Evolutionary conservation across 2,329 filamentous ascomycete genomes (phyloP), one percentile per base, ranked within the genome.

Genomic region (Xylariaceae sp.): DNA sequence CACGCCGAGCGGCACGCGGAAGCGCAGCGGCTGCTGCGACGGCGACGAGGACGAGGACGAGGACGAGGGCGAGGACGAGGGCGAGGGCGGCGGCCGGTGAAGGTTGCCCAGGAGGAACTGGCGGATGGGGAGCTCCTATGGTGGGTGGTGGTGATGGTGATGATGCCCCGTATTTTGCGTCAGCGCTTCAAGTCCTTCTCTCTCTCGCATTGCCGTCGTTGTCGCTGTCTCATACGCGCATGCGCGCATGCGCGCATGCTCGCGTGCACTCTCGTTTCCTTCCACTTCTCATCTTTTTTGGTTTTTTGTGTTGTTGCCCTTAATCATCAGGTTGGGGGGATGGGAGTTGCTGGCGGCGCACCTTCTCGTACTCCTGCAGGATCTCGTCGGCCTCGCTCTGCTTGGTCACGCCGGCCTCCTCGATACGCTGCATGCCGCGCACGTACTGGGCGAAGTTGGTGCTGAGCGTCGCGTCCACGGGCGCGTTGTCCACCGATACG

Each of bases 61-160:
- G 2, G 18, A 8, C n/a, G n/a, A n/a, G n/a, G n/a, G n/a, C n/a
- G n/a, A n/a, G 3, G 16, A 18, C 5, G 19, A 10, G 7, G 6
- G n/a, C n/a, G 12, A 24, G 6, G 5, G 6, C 0, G 47, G 33
- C 1, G 69, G 65, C 5, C 79, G 75, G 45, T 82, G 60, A 24
- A 96, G 67, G 55, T 96, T 98, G 9, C 84, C 86, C 1, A 98
- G 74, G 12, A 98, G 72, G 58, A 96, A 98, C 53, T 95, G 89
- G 3, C 92, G 80, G 45, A 98, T 81, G 0, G 79, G 66, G 4
- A 93, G 59, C 11, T 80, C 77, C 67, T 78, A n/a, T n/a, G 24
- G 24, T 26, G 15, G n/a, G n/a, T 11, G 24, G 24, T 7, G 6
- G 24, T 26, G 7, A 26, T n/a, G n/a, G n/a, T n/a, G n/a, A n/a